Evolutionary conservation across 2,329 filamentous ascomycete species (phyloP).

Genomic region (Fusarium sp.): DNA sequence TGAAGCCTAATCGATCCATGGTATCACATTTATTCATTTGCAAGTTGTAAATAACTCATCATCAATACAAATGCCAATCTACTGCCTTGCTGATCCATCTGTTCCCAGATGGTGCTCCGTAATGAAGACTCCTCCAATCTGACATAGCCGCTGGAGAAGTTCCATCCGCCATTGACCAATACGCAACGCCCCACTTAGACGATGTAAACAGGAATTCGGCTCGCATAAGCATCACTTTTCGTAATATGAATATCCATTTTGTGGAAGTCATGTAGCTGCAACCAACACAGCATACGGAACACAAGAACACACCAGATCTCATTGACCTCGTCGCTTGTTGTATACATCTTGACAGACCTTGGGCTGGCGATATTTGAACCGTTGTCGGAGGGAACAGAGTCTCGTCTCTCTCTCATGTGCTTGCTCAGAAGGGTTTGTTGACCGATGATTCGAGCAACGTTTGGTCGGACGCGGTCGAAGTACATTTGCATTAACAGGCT

Average conservation of each 20-base stretch:
- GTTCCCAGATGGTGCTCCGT: fast-evolving
- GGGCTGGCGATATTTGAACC: neutral
- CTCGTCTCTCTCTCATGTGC: slow-evolving; percentile 1
- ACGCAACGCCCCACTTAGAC: neutral
- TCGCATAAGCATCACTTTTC: slow-evolving; percentile 50
- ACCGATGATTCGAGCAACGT: slow-evolving; percentile 4
- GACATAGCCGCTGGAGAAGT: fast-evolving
- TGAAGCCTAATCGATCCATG: neutral
- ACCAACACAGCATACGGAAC: slow-evolving; percentile 54
- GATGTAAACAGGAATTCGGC: slow-evolving; percentile 52
- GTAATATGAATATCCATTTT: slow-evolving; percentile 50
- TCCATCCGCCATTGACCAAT: fast-evolving
- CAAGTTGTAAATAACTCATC: neutral
- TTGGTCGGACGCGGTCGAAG: slow-evolving; percentile 21
- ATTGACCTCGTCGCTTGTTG: slow-evolving; percentile 1
- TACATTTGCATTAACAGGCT: slow-evolving; percentile 27
- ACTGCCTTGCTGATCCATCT: fast-evolving
- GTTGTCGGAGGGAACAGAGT: neutral
- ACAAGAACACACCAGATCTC: slow-evolving; percentile 51
- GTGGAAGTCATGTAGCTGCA: slow-evolving; percentile 53
- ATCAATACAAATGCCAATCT: neutral
- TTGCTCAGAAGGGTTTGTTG: slow-evolving; percentile 17
- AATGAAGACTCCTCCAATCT: neutral
- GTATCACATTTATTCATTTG: neutral
- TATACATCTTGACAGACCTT: neutral